phyloP scores from a whole-genome alignment of 169 alveolate species.

The Cryptosporidium felis region DNA sequence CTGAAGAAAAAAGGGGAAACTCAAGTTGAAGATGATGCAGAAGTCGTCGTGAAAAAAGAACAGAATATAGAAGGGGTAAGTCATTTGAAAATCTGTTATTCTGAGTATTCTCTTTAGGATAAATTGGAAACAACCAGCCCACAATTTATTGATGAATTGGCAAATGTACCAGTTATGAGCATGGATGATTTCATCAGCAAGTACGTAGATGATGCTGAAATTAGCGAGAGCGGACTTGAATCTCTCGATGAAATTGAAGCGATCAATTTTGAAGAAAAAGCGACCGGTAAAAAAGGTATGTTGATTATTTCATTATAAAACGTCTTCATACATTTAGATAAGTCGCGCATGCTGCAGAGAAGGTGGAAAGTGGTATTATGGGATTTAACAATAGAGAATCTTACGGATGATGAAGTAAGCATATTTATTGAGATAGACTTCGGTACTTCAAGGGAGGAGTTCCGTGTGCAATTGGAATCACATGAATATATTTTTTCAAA shows the following conservation, averaged over 20 bases:
- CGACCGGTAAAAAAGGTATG: not conserved
- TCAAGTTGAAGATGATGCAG: conserved; percentile 20
- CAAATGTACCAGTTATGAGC: conserved; percentile 38
- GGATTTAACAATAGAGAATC: conserved; percentile 35
- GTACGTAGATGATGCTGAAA: conserved; percentile 27
- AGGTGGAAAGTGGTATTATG: conserved; percentile 63
- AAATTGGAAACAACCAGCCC: not conserved
- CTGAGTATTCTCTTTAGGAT: conserved; percentile 21
- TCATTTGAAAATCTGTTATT: not conserved
- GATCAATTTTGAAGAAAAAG: conserved; percentile 2
- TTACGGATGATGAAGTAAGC: conserved; percentile 31
- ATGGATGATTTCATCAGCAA: conserved; percentile 66
- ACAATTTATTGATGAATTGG: conserved; percentile 64
- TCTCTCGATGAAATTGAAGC: conserved; percentile 5
- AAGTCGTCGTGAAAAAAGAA: not conserved
- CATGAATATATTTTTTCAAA: conserved; percentile 74
- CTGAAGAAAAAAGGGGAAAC: not conserved
- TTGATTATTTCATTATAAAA: not conserved
- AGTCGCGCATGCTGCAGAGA: conserved; percentile 6
- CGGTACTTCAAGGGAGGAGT: conserved; percentile 69
- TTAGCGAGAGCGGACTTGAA: not conserved
- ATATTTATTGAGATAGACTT: conserved; percentile 53
- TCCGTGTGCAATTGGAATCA: conserved; percentile 53
- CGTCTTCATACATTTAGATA: not conserved
- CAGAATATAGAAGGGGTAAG: conserved; percentile 8